A percentile compares a stretch with the other conserved stretches of the same genome.
Conservation (phyloP, 164 flowering plant genomes). For the Berberis vulgaris region DNA sequence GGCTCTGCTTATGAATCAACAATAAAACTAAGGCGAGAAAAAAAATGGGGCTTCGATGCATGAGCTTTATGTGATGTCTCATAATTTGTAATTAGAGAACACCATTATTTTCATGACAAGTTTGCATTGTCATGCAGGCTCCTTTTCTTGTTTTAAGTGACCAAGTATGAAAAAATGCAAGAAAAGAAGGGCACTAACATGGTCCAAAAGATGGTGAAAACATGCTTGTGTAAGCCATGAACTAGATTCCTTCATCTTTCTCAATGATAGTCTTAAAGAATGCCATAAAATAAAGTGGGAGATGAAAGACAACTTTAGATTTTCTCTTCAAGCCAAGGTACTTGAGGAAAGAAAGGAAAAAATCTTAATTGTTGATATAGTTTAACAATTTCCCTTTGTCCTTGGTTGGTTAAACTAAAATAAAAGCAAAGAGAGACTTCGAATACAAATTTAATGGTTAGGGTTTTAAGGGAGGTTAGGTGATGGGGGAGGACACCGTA, state of each 20-base stretch:
- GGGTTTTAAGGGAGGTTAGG: background rate
- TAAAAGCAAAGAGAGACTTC: slow-evolving; percentile 19
- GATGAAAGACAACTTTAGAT: slow-evolving; percentile 10
- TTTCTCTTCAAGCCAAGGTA: background rate
- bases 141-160: too few species aligned
- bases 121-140: too few species aligned
- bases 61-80: too few species aligned
- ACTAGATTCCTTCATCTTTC: slow-evolving; percentile 33
- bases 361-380: slow-evolving; percentile 4
- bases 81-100: too few species aligned
- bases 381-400: slow-evolving; percentile 16
- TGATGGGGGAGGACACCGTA: background rate
- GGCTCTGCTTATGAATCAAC: too few species aligned
- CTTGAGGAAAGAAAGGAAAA: slow-evolving; percentile 19
- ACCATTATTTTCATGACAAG: too few species aligned
- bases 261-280: slow-evolving; percentile 11
- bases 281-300: slow-evolving; percentile 5
- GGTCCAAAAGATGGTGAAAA: background rate
- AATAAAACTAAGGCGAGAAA: too few species aligned
- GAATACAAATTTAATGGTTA: slow-evolving; percentile 5
- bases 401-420: too few species aligned
- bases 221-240: slow-evolving; percentile 23
- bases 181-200: slow-evolving; percentile 3
- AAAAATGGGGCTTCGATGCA: too few species aligned
- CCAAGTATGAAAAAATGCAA: background rate